phyloP scores from a whole-genome alignment of 2,329 filamentous ascomycete genomes.

The Ophiocordyceps australis region DNA sequence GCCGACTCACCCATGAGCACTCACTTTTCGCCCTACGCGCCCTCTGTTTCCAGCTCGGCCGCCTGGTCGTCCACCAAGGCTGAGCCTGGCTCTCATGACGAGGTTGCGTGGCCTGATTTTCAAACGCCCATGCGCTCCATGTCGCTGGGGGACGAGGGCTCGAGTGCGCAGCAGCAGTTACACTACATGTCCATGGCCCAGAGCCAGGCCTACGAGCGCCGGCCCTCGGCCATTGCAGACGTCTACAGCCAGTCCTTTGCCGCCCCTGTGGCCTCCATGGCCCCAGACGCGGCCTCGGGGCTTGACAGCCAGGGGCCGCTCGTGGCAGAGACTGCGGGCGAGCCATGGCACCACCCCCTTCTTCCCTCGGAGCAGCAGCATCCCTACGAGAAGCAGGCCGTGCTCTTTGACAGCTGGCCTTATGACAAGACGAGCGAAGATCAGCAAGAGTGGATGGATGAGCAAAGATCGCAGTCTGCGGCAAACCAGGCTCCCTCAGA shows the following conservation, averaged over 20 bases:
- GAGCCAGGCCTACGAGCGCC: conserved; percentile 22
- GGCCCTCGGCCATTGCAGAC: conserved; percentile 20
- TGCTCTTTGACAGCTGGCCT: conserved; percentile 18
- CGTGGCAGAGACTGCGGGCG: conserved; percentile 21
- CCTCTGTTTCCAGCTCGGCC: conserved; percentile 18
- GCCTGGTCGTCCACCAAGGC: conserved; percentile 20
- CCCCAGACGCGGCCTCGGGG: too few relatives aligned
- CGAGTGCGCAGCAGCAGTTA: conserved; percentile 13
- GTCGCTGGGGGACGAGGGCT: conserved; percentile 26
- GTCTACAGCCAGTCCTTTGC: conserved; percentile 22
- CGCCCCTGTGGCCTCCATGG: conserved; percentile 15
- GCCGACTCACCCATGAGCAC: conserved; percentile 31
- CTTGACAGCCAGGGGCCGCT: conserved; percentile 12
- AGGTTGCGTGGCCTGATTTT: conserved; percentile 25
- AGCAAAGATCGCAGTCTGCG: conserved; percentile 2
- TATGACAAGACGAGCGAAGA: conserved; percentile 9
- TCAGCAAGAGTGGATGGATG: conserved; percentile 4
- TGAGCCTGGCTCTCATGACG: conserved; percentile 21
- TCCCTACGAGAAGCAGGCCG: conserved; percentile 18
- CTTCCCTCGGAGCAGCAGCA: conserved; percentile 11
- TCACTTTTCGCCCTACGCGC: conserved; percentile 29
- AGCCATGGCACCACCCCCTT: conserved; percentile 22
- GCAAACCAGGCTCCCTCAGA: conserved; percentile 4
- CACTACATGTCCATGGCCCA: conserved; percentile 22
- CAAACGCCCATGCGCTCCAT: conserved; percentile 23